These are phyloP conservation scores for Tuber borchii DNA, from an alignment of 495 filamentous ascomycete genomes.

Conservation along the genomic window DNA sequence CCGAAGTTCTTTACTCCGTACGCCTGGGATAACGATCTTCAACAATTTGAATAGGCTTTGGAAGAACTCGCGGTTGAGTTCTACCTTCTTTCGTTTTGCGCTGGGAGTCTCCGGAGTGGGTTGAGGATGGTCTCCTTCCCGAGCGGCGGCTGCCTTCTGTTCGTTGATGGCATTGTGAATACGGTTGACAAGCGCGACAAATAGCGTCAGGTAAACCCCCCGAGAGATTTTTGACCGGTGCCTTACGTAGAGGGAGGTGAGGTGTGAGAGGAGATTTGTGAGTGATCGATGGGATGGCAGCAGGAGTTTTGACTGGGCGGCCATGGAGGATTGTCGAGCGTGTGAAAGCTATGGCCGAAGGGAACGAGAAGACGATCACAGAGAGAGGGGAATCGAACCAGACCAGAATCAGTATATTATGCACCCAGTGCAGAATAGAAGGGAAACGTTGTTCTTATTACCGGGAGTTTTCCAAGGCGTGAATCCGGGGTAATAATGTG, in stretches of 20 bases:
- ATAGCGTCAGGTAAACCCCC: slow-evolving; percentile 83
- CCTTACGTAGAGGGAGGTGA: slow-evolving; percentile 69
- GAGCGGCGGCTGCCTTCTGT: slow-evolving; percentile 77
- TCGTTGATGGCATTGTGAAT: slow-evolving; percentile 85
- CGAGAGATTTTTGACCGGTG: slow-evolving; percentile 87
- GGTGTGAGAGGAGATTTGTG: slow-evolving; percentile 62
- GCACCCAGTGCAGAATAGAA: not conserved
- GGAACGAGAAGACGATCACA: not conserved
- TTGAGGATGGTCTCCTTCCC: slow-evolving; percentile 52
- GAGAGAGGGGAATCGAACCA: not conserved
- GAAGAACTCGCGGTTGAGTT: slow-evolving; percentile 94
- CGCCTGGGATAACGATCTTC: slow-evolving; percentile 82
- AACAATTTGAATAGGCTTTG: slow-evolving; percentile 70
- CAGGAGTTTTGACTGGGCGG: slow-evolving; percentile 71
- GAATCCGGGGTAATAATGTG: slow-evolving; percentile 28
- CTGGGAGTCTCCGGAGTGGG: slow-evolving; percentile 36
- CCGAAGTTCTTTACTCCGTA: slow-evolving; percentile 78
- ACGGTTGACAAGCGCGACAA: slow-evolving; percentile 79
- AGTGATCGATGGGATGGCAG: slow-evolving; percentile 58
- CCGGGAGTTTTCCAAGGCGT: slow-evolving; percentile 7
- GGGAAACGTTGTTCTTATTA: not conserved
- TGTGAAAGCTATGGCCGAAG: slow-evolving; percentile 4
- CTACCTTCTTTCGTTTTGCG: slow-evolving; percentile 65
- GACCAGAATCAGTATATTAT: not conserved
- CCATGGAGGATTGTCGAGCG: slow-evolving; percentile 51